These are phyloP conservation scores for Tetracentron sinense DNA, from an alignment of 164 flowering plant genomes.

Conservation along the genomic window DNA sequence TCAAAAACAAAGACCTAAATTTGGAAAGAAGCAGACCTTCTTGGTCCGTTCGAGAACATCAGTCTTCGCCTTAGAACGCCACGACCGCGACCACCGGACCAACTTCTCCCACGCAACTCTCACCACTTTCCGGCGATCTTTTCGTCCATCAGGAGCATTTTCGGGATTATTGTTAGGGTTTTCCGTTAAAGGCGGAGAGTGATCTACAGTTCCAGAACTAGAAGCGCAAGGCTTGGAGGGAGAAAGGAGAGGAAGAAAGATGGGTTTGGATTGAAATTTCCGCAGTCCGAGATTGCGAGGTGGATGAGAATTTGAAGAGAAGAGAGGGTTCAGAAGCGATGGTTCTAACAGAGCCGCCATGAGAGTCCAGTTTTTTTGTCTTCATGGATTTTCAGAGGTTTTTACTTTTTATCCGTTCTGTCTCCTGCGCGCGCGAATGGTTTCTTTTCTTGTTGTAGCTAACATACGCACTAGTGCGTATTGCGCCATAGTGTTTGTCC, in stretches of 20 bases:
- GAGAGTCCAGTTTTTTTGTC: too few species aligned
- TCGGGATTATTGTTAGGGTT: slow-evolving; percentile 7
- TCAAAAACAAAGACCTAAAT: neutral
- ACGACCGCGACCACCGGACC: slow-evolving; percentile 91
- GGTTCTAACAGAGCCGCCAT: slow-evolving; percentile 23
- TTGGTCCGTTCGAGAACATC: slow-evolving; percentile 80
- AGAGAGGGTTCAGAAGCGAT: slow-evolving; percentile 1
- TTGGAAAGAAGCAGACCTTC: slow-evolving; percentile 41
- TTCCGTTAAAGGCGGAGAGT: slow-evolving; percentile 1
- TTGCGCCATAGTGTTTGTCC: too few species aligned
- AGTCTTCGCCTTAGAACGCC: slow-evolving; percentile 73
- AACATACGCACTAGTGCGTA: too few species aligned
- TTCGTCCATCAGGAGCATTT: slow-evolving; percentile 9
- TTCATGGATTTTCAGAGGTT: too few species aligned
- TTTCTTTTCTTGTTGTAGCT: too few species aligned
- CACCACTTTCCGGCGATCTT: slow-evolving; percentile 62
- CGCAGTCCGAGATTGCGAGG: slow-evolving; percentile 1
- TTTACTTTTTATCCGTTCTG: too few species aligned
- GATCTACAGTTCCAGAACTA: slow-evolving; percentile 13
- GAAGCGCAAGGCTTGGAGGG: slow-evolving; percentile 11
- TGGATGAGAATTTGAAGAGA: neutral
- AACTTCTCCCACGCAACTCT: slow-evolving; percentile 92
- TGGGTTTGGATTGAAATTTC: neutral
- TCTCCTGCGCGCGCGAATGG: too few species aligned
- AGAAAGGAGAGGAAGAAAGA: slow-evolving; percentile 4